Evolutionary conservation across 140 eudicot species (phyloP).

Genomic region (Oenanthe javanica): DNA sequence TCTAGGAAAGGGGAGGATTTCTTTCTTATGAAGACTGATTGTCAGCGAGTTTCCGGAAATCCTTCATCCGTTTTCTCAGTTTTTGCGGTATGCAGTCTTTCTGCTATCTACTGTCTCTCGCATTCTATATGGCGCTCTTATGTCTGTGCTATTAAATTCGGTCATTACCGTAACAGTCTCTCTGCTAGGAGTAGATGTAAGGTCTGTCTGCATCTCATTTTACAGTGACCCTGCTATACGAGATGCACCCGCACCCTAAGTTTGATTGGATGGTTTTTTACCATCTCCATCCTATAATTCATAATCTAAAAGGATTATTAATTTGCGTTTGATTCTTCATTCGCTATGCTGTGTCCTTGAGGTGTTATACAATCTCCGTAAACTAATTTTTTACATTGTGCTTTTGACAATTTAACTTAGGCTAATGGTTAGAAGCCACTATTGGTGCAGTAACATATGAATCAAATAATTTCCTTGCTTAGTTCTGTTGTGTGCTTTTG

Average conservation of each 20-base stretch:
- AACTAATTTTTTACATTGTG: background rate
- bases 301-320: background rate
- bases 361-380: background rate
- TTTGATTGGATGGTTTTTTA: background rate
- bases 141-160: background rate
- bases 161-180: background rate
- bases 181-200: background rate
- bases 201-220: no score
- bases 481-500: background rate
- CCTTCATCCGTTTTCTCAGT: constrained; percentile 73
- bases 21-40: constrained; percentile 65
- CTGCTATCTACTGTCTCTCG: background rate
- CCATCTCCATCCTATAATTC: background rate
- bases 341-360: background rate
- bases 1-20: constrained; percentile 93
- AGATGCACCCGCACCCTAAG: background rate
- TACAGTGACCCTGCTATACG: background rate
- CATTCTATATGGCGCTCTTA: background rate
- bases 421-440: background rate
- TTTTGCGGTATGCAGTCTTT: constrained; percentile 54
- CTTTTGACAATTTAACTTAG: background rate
- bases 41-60: constrained; percentile 62
- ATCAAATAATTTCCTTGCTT: background rate
- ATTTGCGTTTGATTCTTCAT: background rate
- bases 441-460: background rate